Base-by-base conservation (phyloP, 805 yeast genomes). In the Saturnispora galanensis region DNA sequence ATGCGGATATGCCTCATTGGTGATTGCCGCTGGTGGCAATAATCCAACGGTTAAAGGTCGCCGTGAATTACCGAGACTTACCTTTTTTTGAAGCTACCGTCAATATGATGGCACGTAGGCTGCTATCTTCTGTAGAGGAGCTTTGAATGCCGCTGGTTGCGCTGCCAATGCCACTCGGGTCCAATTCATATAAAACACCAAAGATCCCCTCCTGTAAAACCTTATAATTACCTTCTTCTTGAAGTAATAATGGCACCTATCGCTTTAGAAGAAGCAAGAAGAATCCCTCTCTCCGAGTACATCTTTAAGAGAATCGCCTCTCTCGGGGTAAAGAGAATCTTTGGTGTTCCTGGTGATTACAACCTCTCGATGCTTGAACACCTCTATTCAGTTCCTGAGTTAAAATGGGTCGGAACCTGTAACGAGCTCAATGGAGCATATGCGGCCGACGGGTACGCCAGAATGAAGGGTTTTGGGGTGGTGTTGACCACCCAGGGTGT, bases 371-470 rank as follows among this genome's bases (percentile, higher is more conserved):
- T 85, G 18, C 65, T 85, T 54, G 95, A 85, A 59, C 77, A 81
- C 55, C 58, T 83, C 38, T 80, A 84, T 55, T 63, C 73, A 8
- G 63, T 70, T 33, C 50, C 53, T 5, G 57, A 67, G 9, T 59
- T 82, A 52, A 64, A 76, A 43, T 87, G 94, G 85, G 69, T 84
- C 39, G 95, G 95, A 18, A 77, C 79, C 48, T 85, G 95, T 66
- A 88, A 88, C 57, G 97, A 88, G 65, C 70, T 88, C 51, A 89
- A 88, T 57, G 81, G 93, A 3, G 93, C 94, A 8, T 88, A 89
- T 59, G 79, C 93, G 5, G 89, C 90, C 7, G 96, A 89, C 60
- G 97, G 96, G 5, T 89, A 85, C 56, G 77, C 93, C 15, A 73
- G 90, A 49, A 67, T 68, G 36, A 46, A 47, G 11, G 72, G 76